Base-by-base conservation (phyloP, 768 basidiomycete species). In the Russula compacta region DNA sequence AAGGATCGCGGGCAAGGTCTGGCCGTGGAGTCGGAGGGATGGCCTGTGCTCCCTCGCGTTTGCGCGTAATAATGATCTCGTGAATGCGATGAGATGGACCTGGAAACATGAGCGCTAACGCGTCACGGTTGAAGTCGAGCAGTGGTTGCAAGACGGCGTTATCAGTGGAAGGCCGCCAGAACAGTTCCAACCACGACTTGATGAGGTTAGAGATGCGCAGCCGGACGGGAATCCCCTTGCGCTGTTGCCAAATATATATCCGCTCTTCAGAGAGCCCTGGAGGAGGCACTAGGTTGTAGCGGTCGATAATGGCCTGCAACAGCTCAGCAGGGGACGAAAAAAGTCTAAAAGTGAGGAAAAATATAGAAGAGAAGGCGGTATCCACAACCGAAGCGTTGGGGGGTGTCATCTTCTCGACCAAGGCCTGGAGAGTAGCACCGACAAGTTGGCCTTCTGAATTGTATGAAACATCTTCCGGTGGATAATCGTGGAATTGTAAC, bases 261-360 rank as follows among this genome's bases (percentile, higher is more conserved):
- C 88, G 85, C 59, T 83, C 83, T 39, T 79, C 77, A 4, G 82
- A 76, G 40, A 85, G 72, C 35, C 77, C 76, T 4, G 72, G 66
- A 1, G 89, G 85, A 5, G 89, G 86, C 42, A 82, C 75, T 48
- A 95, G 76, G 68, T 95, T 89, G 72, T 92, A 98, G 19, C 97
- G 87, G 42, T 78, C 73, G 63, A 95, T 86, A 64, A 98, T 75
- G 0, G 86, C 81, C 21, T 86, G 82, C 9, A 92, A 81, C 32
- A 99, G 81, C 52, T 89, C 85, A 7, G 74, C 55, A 2, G 97
- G 89, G 0, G 87, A 82, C 2, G 89, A 83, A 74, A 97, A 98
- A 58, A 98, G 75, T 35, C 95, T 84, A 79, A 98, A 99, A 0
- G 95, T 98, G 68, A 95, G 78, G 79, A 95, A 95, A 77, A 99